These are phyloP conservation scores for Aspergillus pseudoviridinutans DNA, from an alignment of 2,329 filamentous ascomycete genomes.

Conservation along the genomic window DNA sequence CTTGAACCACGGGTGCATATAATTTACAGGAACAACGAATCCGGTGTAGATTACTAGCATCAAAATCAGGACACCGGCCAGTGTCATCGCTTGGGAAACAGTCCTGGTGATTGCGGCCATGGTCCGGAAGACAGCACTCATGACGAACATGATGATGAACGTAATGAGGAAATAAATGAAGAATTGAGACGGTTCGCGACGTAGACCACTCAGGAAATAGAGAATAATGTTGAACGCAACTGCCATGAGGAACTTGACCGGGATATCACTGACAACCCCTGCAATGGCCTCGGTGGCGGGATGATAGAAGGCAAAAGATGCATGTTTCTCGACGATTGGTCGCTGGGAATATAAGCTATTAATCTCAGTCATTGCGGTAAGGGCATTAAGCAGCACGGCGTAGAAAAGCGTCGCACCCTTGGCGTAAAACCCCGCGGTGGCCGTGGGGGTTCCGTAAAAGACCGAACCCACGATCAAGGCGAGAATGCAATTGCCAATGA, in stretches of 20 bases:
- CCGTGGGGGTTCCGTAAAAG: constrained; percentile 68
- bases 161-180: constrained; percentile 81
- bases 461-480: constrained; percentile 72
- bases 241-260: constrained; percentile 69
- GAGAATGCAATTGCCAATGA: constrained; percentile 65
- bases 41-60: constrained; percentile 47
- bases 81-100: constrained; percentile 52
- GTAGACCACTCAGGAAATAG: constrained; percentile 82
- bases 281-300: constrained; percentile 17
- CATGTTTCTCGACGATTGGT: constrained; percentile 27
- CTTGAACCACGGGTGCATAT: constrained; percentile 75
- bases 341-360: constrained; percentile 39
- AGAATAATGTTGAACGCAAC: constrained; percentile 73
- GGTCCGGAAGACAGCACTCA: constrained; percentile 81
- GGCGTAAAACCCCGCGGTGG: constrained; percentile 67
- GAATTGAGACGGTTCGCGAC: constrained; percentile 68
- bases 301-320: constrained; percentile 28
- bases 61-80: constrained; percentile 48
- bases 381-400: constrained; percentile 79
- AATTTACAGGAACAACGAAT: constrained; percentile 38
- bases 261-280: constrained; percentile 43
- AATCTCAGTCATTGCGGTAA: constrained; percentile 46
- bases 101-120: constrained; percentile 72
- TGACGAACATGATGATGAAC: constrained; percentile 67
- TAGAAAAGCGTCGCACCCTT: constrained; percentile 80